Evolutionary conservation across 2,329 filamentous ascomycete genomes (phyloP).

Genomic region (Alternaria ventricosa): DNA sequence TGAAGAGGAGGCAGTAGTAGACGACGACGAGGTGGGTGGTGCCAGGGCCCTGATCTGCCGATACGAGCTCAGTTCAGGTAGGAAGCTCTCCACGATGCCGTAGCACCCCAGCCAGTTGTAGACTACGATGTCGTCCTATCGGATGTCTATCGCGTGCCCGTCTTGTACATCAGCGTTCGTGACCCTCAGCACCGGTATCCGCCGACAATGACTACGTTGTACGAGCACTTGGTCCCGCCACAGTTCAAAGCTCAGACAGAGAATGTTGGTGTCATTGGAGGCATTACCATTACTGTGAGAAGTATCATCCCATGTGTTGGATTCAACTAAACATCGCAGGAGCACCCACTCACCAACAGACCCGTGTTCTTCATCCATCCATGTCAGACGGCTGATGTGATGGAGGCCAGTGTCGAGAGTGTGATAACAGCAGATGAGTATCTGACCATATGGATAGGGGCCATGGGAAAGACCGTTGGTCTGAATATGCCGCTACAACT

Average conservation of each 20-base stretch:
- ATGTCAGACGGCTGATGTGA: slow-evolving; percentile 83
- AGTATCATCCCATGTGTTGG: not conserved
- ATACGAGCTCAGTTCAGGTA: slow-evolving; percentile 2
- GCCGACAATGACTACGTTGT: slow-evolving; percentile 43
- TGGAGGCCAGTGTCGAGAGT: slow-evolving; percentile 61
- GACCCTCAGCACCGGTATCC: slow-evolving; percentile 37
- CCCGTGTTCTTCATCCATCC: slow-evolving; percentile 93
- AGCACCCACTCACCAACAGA: slow-evolving; percentile 80
- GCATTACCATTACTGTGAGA: slow-evolving; percentile 46
- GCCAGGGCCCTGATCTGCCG: not conserved
- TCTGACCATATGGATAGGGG: slow-evolving; percentile 86
- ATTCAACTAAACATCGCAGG: slow-evolving; percentile 53
- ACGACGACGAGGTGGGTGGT: slow-evolving; percentile 27
- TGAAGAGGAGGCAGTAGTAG: slow-evolving; percentile 15
- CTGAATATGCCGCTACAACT: slow-evolving; percentile 78
- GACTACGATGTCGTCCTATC: slow-evolving; percentile 54
- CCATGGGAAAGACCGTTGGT: slow-evolving; percentile 81
- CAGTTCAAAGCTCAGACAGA: slow-evolving; percentile 41
- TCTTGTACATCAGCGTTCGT: slow-evolving; percentile 50
- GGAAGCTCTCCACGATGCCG: slow-evolving; percentile 20
- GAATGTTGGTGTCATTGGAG: slow-evolving; percentile 48
- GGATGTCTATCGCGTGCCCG: slow-evolving; percentile 53
- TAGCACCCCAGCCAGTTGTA: slow-evolving; percentile 7
- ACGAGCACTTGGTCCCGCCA: slow-evolving; percentile 46
- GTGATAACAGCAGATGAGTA: slow-evolving; percentile 66